phyloP scores from a whole-genome alignment of 2,329 filamentous ascomycete genomes.

The Thelonectria olida region DNA sequence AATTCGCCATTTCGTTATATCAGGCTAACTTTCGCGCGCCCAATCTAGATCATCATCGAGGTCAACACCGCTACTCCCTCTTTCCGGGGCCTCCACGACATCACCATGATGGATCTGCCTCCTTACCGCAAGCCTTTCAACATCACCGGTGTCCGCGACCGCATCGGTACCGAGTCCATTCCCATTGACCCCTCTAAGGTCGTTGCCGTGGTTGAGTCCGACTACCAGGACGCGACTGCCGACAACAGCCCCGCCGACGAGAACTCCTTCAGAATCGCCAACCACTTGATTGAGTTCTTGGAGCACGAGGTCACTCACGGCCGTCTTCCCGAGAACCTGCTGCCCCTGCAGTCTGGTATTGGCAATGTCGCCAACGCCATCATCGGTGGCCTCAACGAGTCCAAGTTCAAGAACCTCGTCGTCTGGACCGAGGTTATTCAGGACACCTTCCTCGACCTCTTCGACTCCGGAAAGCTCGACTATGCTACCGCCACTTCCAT shows the following conservation, averaged over 20 bases:
- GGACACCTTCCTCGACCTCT: conserved; percentile 92
- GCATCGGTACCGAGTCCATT: conserved; percentile 84
- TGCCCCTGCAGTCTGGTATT: conserved; percentile 87
- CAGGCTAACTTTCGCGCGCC: background rate
- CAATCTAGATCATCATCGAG: conserved; percentile 80
- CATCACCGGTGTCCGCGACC: conserved; percentile 85
- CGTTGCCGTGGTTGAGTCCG: conserved; percentile 83
- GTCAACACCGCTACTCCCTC: conserved; percentile 88
- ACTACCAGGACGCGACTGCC: conserved; percentile 80
- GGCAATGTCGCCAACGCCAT: conserved; percentile 95
- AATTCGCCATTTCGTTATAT: background rate
- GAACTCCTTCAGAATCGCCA: conserved; percentile 75
- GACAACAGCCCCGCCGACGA: conserved; percentile 82
- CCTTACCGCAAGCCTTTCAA: conserved; percentile 85
- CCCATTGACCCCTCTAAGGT: conserved; percentile 87
- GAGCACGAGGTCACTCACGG: conserved; percentile 85
- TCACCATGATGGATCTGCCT: conserved; percentile 87
- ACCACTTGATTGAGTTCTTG: conserved; percentile 82
- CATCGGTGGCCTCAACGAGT: conserved; percentile 81
- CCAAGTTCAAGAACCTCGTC: conserved; percentile 86
- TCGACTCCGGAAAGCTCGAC: conserved; percentile 87
- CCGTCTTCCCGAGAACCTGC: conserved; percentile 78
- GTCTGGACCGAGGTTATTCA: conserved; percentile 96
- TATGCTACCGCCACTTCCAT: conserved; percentile 92
- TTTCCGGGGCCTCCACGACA: conserved; percentile 90